Percentiles rank a stretch among this genome's conserved stretches.
phyloP scores from a whole-genome alignment of 2,329 filamentous ascomycete species.

The Epichloe hybrida region DNA sequence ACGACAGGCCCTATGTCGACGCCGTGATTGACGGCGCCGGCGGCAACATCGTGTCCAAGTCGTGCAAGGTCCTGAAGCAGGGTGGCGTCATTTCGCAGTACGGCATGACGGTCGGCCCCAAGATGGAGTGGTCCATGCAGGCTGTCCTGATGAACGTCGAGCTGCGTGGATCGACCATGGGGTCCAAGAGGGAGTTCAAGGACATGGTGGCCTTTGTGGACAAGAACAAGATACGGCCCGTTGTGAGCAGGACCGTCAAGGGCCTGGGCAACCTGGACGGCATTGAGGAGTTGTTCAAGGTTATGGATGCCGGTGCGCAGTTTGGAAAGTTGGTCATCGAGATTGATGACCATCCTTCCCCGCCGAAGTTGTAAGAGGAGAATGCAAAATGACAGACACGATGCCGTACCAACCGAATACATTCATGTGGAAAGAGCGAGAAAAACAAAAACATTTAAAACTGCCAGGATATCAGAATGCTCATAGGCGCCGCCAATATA shows the following conservation, averaged over 20 bases:
- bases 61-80: slow-evolving; percentile 54
- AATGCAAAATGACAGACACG: neutral
- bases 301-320: slow-evolving; percentile 74
- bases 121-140: slow-evolving; percentile 75
- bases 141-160: slow-evolving; percentile 83
- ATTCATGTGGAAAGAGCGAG: too few relatives aligned
- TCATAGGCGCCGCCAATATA: slow-evolving; percentile 2
- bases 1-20: slow-evolving; percentile 57
- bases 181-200: slow-evolving; percentile 74
- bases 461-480: slow-evolving; percentile 8
- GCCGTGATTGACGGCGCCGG: slow-evolving; percentile 85
- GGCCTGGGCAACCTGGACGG: slow-evolving; percentile 63
- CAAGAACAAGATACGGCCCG: slow-evolving; percentile 57
- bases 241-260: slow-evolving; percentile 61
- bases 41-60: slow-evolving; percentile 64
- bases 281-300: slow-evolving; percentile 73
- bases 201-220: slow-evolving; percentile 80
- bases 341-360: slow-evolving; percentile 29
- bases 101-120: slow-evolving; percentile 79
- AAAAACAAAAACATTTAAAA: slow-evolving; percentile 6
- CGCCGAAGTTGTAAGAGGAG: slow-evolving; percentile 26
- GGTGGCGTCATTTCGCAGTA: slow-evolving; percentile 80
- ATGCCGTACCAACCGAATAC: neutral
- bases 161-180: slow-evolving; percentile 79
- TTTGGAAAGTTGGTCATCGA: slow-evolving; percentile 89